Evolutionary conservation across 768 basidiomycete species (phyloP).

Genomic region (Lactarius trivialis): DNA sequence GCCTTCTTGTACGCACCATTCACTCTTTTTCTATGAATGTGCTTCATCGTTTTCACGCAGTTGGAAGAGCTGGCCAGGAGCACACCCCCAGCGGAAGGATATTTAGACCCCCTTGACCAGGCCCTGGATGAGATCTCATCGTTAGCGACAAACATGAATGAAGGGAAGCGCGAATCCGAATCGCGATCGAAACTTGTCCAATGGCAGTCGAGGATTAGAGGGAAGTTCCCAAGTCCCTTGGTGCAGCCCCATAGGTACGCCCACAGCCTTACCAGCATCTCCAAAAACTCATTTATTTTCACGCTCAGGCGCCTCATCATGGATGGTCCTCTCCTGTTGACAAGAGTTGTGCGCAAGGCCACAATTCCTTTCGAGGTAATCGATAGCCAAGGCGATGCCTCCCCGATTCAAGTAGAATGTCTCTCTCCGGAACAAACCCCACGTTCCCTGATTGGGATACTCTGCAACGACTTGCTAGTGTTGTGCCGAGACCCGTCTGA

Average conservation of each 20-base stretch:
- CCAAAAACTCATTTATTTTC: neutral
- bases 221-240: conserved; percentile 92
- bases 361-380: conserved; percentile 75
- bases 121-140: conserved; percentile 84
- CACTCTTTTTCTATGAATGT: neutral
- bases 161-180: conserved; percentile 94
- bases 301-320: conserved; percentile 74
- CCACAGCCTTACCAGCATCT: neutral
- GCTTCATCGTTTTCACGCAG: conserved; percentile 32
- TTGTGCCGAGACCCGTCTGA: conserved; percentile 82
- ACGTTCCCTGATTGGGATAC: conserved; percentile 67
- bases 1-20: conserved; percentile 65
- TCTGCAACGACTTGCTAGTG: conserved; percentile 92
- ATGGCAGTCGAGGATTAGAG: conserved; percentile 85
- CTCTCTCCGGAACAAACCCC: conserved; percentile 82
- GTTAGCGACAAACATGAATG: conserved; percentile 94
- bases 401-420: conserved; percentile 84
- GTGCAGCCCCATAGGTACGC: conserved; percentile 93
- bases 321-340: conserved; percentile 81
- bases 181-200: conserved; percentile 84
- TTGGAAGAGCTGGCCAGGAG: conserved; percentile 81
- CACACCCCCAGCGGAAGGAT: conserved; percentile 75
- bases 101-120: conserved; percentile 73
- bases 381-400: conserved; percentile 68
- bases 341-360: conserved; percentile 86